A percentile compares a stretch with the other conserved stretches of the same genome.
These are phyloP conservation scores for Mucor circinelloides DNA, from an alignment of 371 early-diverging fungal species.

Conservation along the genomic window DNA sequence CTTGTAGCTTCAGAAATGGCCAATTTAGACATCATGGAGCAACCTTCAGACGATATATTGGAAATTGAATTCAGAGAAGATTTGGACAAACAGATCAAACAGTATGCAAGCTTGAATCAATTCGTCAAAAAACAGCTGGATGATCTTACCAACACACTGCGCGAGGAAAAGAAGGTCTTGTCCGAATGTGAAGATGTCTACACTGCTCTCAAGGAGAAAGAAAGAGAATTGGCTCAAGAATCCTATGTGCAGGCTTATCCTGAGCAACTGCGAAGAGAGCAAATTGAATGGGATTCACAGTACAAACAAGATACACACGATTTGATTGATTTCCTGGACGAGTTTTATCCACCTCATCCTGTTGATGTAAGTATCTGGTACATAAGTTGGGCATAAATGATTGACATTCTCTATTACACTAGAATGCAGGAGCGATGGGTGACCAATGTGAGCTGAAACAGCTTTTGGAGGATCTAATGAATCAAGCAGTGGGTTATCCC, in stretches of 20 bases:
- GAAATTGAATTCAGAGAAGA: constrained; percentile 35
- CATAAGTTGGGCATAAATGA: not conserved
- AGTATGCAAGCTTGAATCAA: constrained; percentile 15
- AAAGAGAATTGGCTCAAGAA: constrained; percentile 14
- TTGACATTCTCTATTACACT: not conserved
- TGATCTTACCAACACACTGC: not conserved
- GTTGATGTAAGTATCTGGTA: constrained; percentile 37
- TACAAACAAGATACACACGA: constrained; percentile 27
- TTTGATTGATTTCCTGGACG: constrained; percentile 47
- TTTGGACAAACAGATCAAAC: constrained; percentile 14
- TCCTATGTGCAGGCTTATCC: not conserved
- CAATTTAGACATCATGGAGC: constrained; percentile 4
- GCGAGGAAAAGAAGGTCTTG: constrained; percentile 20
- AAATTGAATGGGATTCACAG: not conserved
- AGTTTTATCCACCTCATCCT: constrained; percentile 48
- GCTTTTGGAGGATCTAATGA: constrained; percentile 57
- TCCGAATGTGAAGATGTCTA: constrained; percentile 28
- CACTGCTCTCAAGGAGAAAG: constrained; percentile 11
- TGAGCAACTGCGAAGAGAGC: not conserved
- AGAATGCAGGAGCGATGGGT: constrained; percentile 17
- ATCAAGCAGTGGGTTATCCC: constrained; percentile 44
- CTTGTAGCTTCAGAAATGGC: constrained; percentile 1
- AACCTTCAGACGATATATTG: constrained; percentile 12
- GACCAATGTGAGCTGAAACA: constrained; percentile 35
- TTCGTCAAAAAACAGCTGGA: constrained; percentile 21